These are phyloP conservation scores for Afroboletus lepidellus DNA, from an alignment of 1,284 basidiomycete genomes.

Conservation along the genomic window DNA sequence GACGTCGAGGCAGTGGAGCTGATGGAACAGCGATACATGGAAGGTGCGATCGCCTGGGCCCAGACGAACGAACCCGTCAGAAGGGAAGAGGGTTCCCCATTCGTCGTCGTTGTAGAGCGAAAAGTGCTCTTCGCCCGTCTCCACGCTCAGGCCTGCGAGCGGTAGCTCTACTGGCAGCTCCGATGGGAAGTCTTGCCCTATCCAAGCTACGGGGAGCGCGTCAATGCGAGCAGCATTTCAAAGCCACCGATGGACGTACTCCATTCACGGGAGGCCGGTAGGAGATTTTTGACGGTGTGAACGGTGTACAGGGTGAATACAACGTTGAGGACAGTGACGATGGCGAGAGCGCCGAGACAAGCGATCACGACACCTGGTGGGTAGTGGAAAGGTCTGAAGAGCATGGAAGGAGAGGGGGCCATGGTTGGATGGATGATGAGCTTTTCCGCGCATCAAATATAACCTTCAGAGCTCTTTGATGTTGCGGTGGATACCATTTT, in stretches of 20 bases:
- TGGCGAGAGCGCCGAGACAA: constrained; percentile 22
- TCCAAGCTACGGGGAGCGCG: constrained; percentile 16
- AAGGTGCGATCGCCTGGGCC: constrained; percentile 35
- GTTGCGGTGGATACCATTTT: background rate
- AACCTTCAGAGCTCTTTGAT: background rate
- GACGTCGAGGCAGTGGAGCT: constrained; percentile 38
- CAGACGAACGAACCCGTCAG: constrained; percentile 37
- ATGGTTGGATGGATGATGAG: constrained; percentile 1
- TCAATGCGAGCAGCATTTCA: background rate
- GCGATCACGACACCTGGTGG: background rate
- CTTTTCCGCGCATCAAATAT: constrained; percentile 6
- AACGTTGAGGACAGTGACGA: constrained; percentile 27
- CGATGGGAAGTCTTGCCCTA: constrained; percentile 31
- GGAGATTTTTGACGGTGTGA: constrained; percentile 9
- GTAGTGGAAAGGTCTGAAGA: background rate
- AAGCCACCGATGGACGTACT: constrained; percentile 10
- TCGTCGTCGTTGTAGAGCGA: constrained; percentile 35
- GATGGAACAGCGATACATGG: constrained; percentile 36
- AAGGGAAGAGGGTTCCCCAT: constrained; percentile 39
- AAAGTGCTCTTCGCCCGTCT: constrained; percentile 24
- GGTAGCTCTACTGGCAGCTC: constrained; percentile 31
- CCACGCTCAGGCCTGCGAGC: constrained; percentile 25
- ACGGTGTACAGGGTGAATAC: constrained; percentile 20
- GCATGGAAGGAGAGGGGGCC: background rate
- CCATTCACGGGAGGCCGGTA: constrained; percentile 24